Evolutionary conservation across 345 rosid species (phyloP), one percentile per base, ranked within the genome.

Genomic region (Aquilaria sinensis): DNA sequence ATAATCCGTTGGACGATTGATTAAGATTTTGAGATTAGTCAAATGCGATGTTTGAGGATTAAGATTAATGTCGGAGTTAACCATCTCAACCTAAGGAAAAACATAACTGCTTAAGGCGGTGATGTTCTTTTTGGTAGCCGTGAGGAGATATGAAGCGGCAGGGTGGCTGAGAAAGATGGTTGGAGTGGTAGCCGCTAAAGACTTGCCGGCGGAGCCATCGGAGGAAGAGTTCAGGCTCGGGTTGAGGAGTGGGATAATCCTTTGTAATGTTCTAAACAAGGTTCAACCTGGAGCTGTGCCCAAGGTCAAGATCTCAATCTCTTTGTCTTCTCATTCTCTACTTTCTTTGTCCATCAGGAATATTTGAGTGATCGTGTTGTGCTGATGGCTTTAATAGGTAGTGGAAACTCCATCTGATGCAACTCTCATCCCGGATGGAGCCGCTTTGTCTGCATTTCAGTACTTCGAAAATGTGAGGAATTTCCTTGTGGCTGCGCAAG

Each of bases 381-480:
- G 53, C 5, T 9, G 43, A 37, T 37, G 5, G 43, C 43, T 37
- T 16, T 67, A 45, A 64, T 62, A 89, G 96, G 88, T 89, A 30
- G 94, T 90, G 63, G 96, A 87, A 78, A 79, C 86, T 74, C 90
- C 96, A 30, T 68, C 83, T 64, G 96, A 89, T 73, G 85, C 88
- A 55, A 66, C 74, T 65, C 81, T 77, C 53, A 78, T 90, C 30
- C 85, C 94, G 2, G 92, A 90, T 68, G 96, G 96, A 69, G 96
- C 96, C 0, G 91, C 96, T n/a, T 74, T 89, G 67, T 84, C 96
- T 2, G 96, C 92, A 45, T 90, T 80, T 75, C 96, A 90, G 71
- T 87, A 90, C 76, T 90, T 90, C 63, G 96, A 90, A 76, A 90
- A 90, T 64, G 89, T 90, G 62, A 77, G 96, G 78, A 90, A 90